A percentile compares a stretch with the other conserved stretches of the same genome.
phyloP scores from a whole-genome alignment of 148 eudicot species.

The Camellia lanceoleosa region DNA sequence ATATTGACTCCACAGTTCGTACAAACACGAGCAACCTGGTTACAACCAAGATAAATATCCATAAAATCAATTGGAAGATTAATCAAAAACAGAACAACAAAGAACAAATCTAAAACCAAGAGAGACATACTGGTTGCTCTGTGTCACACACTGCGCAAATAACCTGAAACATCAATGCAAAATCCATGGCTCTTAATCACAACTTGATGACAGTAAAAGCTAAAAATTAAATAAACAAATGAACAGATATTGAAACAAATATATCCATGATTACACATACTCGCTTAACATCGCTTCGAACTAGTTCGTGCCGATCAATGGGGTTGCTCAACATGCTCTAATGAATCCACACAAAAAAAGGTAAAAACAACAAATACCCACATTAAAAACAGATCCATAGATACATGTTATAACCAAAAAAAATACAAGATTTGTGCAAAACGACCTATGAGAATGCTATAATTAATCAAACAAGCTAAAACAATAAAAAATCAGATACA shows the following conservation, averaged over 20 bases:
- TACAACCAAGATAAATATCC: background rate
- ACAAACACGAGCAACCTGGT: slow-evolving; percentile 68
- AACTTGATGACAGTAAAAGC: background rate
- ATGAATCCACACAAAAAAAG: slow-evolving; percentile 17
- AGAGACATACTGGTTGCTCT: slow-evolving; percentile 78
- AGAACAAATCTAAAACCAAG: slow-evolving; percentile 16
- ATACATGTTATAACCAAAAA: background rate
- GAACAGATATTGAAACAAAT: background rate
- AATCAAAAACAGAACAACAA: slow-evolving; percentile 1
- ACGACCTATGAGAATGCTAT: background rate
- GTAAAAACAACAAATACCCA: slow-evolving; percentile 15
- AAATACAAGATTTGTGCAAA: background rate
- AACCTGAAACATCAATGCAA: slow-evolving; percentile 45
- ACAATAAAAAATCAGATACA: background rate
- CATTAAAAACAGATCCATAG: slow-evolving; percentile 7
- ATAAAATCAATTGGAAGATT: slow-evolving; percentile 2
- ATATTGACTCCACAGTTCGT: slow-evolving; percentile 84
- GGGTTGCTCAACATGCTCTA: slow-evolving; percentile 58
- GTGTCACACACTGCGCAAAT: slow-evolving; percentile 94
- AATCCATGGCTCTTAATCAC: background rate
- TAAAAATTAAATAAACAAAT: background rate
- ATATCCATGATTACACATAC: slow-evolving; percentile 40
- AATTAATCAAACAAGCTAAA: background rate
- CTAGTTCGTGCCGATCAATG: slow-evolving; percentile 76
- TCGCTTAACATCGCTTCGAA: slow-evolving; percentile 17